A percentile compares a stretch with the other conserved stretches of the same genome.
phyloP scores from a whole-genome alignment of 2,329 filamentous ascomycete genomes.

The Sporothrix mexicana region DNA sequence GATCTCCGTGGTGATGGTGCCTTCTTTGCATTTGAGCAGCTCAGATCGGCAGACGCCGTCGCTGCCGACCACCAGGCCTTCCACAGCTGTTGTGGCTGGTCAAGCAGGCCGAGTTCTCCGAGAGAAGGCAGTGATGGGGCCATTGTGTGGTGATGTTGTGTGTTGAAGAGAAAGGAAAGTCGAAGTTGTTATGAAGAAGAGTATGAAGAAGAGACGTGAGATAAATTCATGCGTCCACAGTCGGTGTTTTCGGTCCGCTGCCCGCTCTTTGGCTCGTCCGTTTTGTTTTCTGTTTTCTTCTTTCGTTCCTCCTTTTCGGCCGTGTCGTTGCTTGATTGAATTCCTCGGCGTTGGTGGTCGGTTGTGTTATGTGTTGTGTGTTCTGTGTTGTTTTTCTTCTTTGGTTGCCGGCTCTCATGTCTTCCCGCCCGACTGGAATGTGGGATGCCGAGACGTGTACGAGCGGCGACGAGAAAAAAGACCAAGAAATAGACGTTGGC shows the following conservation, averaged over 20 bases:
- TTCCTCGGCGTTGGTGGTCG: not conserved
- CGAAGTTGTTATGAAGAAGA: not conserved
- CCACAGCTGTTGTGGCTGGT: slow-evolving; percentile 23
- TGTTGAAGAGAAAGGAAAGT: not conserved
- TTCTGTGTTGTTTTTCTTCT: not conserved
- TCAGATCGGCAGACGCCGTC: not conserved
- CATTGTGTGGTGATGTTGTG: not conserved
- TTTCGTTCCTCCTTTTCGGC: not conserved
- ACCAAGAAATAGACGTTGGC: not conserved
- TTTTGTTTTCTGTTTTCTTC: not conserved
- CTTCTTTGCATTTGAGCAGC: not conserved
- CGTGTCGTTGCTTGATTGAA: not conserved
- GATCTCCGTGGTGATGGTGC: no score
- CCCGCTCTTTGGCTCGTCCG: not conserved
- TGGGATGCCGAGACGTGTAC: not conserved
- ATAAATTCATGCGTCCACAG: no score
- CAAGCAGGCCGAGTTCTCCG: slow-evolving; percentile 34
- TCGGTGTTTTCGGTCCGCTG: not conserved
- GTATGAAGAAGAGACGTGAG: not conserved
- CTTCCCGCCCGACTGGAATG: slow-evolving; percentile 24
- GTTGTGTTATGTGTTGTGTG: not conserved
- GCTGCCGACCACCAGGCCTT: slow-evolving; percentile 29
- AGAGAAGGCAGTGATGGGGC: slow-evolving; percentile 32
- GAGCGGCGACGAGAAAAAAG: not conserved
- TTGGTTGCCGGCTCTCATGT: not conserved